Percentiles rank a stretch among this genome's conserved stretches.
Evolutionary conservation across 257 asterid genomes (phyloP).

Genomic region (Coffea canephora): DNA sequence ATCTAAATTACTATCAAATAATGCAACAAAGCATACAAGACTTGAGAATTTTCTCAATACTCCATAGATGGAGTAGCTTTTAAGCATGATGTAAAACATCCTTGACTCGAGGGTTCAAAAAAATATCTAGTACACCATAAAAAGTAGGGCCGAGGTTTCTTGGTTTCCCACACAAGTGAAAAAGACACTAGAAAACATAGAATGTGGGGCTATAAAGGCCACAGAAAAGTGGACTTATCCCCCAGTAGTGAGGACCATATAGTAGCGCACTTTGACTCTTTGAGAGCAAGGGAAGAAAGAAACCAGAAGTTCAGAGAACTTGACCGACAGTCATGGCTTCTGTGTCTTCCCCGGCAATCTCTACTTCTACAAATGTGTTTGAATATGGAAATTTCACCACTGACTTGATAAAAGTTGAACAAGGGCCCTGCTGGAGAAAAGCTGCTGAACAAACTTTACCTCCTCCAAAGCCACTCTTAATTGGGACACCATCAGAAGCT

Average conservation of each 20-base stretch:
- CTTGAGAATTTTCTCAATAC: no score
- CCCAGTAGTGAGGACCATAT: not conserved
- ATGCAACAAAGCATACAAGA: not conserved
- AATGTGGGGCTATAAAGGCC: conserved; percentile 11
- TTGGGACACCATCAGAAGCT: conserved; percentile 52
- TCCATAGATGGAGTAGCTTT: no score
- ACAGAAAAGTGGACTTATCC: conserved; percentile 5
- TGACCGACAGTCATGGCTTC: conserved; percentile 25
- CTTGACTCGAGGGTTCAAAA: not conserved
- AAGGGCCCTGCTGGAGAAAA: conserved; percentile 15
- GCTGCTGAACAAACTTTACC: conserved; percentile 13
- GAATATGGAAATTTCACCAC: conserved; percentile 40
- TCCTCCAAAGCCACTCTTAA: conserved; percentile 68
- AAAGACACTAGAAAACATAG: not conserved
- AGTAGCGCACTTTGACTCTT: not conserved
- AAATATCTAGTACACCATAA: not conserved
- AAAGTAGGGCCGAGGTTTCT: not conserved
- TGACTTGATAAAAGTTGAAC: conserved; percentile 33
- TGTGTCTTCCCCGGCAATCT: conserved; percentile 23
- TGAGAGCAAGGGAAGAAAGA: not conserved
- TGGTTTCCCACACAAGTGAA: conserved; percentile 4
- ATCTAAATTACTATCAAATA: no score
- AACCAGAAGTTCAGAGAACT: not conserved
- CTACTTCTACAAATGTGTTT: conserved; percentile 40
- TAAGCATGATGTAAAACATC: no score